A percentile compares a stretch with the other conserved stretches of the same genome.
phyloP scores from a whole-genome alignment of 176 grass and related monocot species.

The Dendrocalamus sinicus region DNA sequence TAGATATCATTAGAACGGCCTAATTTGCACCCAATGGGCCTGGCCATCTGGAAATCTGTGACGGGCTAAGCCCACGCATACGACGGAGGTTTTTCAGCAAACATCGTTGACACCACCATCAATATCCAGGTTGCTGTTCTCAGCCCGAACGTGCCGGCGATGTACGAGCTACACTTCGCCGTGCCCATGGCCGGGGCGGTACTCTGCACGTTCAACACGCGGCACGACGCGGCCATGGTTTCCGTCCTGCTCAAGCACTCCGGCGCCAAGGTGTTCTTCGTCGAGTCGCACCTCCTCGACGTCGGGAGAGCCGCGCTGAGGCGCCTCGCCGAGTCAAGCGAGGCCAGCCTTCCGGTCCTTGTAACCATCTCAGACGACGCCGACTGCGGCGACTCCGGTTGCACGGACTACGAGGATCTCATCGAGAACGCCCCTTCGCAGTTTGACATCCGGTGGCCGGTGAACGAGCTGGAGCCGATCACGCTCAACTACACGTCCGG shows the following conservation, averaged over 20 bases:
- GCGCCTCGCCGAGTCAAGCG: background rate
- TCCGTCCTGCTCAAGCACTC: slow-evolving; percentile 48
- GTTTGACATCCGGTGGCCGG: slow-evolving; percentile 60
- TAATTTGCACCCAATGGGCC: too few species aligned
- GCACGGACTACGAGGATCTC: slow-evolving; percentile 37
- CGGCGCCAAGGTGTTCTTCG: slow-evolving; percentile 61
- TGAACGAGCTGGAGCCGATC: slow-evolving; percentile 49
- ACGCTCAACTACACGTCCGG: slow-evolving; percentile 61
- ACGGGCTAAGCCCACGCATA: background rate
- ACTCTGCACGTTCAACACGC: slow-evolving; percentile 57
- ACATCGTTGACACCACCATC: background rate
- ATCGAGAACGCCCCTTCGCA: background rate
- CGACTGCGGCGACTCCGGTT: background rate
- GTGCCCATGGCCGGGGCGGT: slow-evolving; percentile 65
- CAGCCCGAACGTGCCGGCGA: slow-evolving; percentile 52
- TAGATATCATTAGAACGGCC: too few species aligned
- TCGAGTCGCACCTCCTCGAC: slow-evolving; percentile 49
- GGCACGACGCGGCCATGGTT: slow-evolving; percentile 45
- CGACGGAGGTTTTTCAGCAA: background rate
- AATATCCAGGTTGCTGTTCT: slow-evolving; percentile 48
- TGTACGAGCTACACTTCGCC: slow-evolving; percentile 65
- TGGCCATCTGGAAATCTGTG: too few species aligned
- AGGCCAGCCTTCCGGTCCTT: background rate
- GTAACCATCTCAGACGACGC: slow-evolving; percentile 22
- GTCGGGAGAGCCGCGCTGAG: slow-evolving; percentile 30